Evolutionary conservation across 495 filamentous ascomycete species (phyloP).

Genomic region (Penicillium ucsense): DNA sequence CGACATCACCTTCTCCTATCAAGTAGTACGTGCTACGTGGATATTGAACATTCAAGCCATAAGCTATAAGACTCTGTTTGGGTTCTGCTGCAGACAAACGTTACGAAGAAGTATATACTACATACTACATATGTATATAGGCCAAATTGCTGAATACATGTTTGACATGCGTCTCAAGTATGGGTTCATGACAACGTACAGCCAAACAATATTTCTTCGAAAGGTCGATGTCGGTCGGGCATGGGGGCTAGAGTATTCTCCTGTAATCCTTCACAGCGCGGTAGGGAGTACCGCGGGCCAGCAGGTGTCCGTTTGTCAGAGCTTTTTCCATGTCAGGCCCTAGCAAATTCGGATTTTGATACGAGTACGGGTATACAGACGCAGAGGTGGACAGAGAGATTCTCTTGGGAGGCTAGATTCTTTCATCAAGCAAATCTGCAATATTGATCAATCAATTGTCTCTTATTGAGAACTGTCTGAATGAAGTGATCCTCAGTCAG

Average conservation of each 20-base stretch:
- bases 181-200: not conserved
- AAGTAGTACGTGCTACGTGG: too few relatives aligned
- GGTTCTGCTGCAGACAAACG: too few relatives aligned
- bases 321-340: slow-evolving; percentile 1
- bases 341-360: not conserved
- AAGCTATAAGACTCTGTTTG: too few relatives aligned
- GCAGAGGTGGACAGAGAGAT: not conserved
- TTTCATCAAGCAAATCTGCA: too few relatives aligned
- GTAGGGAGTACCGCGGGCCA: not conserved
- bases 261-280: not conserved
- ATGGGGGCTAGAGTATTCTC: slow-evolving; percentile 1
- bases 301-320: not conserved
- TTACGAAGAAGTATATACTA: too few relatives aligned
- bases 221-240: not conserved
- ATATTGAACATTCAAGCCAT: too few relatives aligned
- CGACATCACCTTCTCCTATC: too few relatives aligned
- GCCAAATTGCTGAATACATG: slow-evolving; percentile 1
- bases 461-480: too few relatives aligned
- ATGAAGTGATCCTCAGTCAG: too few relatives aligned
- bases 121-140: too few relatives aligned
- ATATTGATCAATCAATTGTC: too few relatives aligned
- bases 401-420: too few relatives aligned
- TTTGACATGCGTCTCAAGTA: not conserved
- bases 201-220: not conserved
- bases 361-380: not conserved